Evolutionary conservation across 805 yeast species (phyloP).

Genomic region (Barnettozyma wickerhamii): DNA sequence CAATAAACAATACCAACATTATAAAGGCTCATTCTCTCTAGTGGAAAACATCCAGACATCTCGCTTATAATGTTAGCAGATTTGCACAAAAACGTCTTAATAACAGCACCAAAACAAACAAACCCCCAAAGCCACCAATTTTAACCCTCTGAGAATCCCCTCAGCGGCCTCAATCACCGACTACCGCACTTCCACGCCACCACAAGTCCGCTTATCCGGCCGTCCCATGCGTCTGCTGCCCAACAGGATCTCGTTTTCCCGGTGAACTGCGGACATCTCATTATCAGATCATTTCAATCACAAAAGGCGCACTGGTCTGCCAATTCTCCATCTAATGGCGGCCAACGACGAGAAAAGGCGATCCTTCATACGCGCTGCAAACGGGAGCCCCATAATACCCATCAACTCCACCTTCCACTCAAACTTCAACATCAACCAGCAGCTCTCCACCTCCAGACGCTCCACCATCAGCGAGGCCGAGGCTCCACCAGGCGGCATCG

Average conservation of each 20-base stretch:
- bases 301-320: no score
- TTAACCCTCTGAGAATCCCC: no score
- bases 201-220: background rate
- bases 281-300: constrained; percentile 1
- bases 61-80: no score
- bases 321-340: constrained; percentile 2
- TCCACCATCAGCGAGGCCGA: constrained; percentile 14
- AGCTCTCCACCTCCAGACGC: constrained; percentile 10
- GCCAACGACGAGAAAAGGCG: constrained; percentile 20
- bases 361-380: constrained; percentile 18
- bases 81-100: background rate
- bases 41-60: no score
- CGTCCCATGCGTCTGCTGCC: background rate
- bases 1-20: background rate
- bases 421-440: constrained; percentile 21
- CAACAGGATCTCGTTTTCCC: background rate
- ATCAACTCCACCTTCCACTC: constrained; percentile 22
- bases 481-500: constrained; percentile 1
- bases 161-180: no score
- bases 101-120: background rate
- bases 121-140: background rate
- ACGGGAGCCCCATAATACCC: constrained; percentile 27
- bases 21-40: background rate
- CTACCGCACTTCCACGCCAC: no score
- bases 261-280: background rate